Conservation (phyloP, 441 rosid species). For the Corymbia calophylla region DNA sequence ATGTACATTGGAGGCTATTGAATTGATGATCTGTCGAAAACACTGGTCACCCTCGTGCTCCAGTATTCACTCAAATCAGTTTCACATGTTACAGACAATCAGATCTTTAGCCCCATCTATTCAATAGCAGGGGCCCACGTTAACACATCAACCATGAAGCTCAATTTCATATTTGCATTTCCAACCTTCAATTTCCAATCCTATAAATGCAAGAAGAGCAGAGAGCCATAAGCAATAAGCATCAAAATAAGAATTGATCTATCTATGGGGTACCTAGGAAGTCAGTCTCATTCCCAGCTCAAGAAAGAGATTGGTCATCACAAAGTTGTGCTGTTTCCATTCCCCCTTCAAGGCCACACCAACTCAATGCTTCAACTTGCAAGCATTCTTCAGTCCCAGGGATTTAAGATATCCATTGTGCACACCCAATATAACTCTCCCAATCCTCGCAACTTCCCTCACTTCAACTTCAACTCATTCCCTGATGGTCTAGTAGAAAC, state of each 20-base stretch:
- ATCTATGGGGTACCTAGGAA: background rate
- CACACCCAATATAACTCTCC: constrained; percentile 29
- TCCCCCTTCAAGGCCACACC: constrained; percentile 32
- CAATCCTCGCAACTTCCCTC: constrained; percentile 19
- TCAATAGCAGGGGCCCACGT: background rate
- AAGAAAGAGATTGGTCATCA: background rate
- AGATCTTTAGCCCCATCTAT: background rate
- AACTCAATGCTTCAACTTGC: constrained; percentile 40
- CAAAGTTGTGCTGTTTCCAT: background rate
- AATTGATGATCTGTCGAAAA: background rate
- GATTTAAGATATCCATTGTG: constrained; percentile 32
- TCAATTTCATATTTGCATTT: background rate
- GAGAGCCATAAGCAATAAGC: background rate
- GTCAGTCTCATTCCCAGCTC: background rate
- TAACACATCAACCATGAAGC: background rate
- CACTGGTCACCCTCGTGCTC: background rate
- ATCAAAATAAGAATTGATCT: background rate
- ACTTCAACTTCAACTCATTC: constrained; percentile 26
- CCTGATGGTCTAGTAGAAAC: constrained; percentile 10
- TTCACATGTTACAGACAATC: background rate
- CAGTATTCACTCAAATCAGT: background rate
- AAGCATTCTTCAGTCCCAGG: constrained; percentile 26
- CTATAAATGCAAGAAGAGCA: background rate
- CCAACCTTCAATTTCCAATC: background rate
- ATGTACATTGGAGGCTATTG: background rate